phyloP scores from a whole-genome alignment of 2,329 filamentous ascomycete genomes.

The Drechslerella stenobrocha region DNA sequence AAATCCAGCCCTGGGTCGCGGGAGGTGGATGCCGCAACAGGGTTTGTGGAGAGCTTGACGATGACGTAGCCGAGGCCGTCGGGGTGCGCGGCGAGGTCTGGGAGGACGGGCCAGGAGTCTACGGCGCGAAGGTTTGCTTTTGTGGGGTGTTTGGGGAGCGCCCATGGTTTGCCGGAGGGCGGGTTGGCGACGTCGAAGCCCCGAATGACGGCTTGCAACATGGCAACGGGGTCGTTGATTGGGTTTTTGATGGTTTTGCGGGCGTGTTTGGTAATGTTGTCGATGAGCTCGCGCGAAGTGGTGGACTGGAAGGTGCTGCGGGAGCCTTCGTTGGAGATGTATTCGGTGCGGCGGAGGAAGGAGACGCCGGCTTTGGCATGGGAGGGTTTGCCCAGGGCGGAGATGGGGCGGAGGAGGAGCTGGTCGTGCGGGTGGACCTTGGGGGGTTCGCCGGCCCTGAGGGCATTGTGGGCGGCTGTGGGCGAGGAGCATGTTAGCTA shows the following conservation, averaged over 20 bases:
- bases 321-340: slow-evolving; percentile 68
- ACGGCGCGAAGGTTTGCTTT: slow-evolving; percentile 60
- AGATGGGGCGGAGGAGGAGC: slow-evolving; percentile 77
- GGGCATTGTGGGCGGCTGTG: slow-evolving; percentile 63
- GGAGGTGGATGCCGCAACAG: slow-evolving; percentile 63
- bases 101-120: slow-evolving; percentile 65
- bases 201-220: slow-evolving; percentile 60
- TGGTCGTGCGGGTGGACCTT: slow-evolving; percentile 81
- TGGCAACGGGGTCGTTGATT: slow-evolving; percentile 60
- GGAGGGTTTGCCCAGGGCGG: slow-evolving; percentile 79
- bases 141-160: slow-evolving; percentile 53
- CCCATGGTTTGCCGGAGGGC: slow-evolving; percentile 50
- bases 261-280: slow-evolving; percentile 57
- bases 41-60: slow-evolving; percentile 70
- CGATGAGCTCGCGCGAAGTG: slow-evolving; percentile 61
- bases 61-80: slow-evolving; percentile 71
- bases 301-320: slow-evolving; percentile 61
- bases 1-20: slow-evolving; percentile 62
- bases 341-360: slow-evolving; percentile 94
- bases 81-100: slow-evolving; percentile 70
- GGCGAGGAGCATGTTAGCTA: slow-evolving; percentile 33
- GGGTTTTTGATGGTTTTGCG: slow-evolving; percentile 56
- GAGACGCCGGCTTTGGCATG: slow-evolving; percentile 71
- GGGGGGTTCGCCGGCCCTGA: slow-evolving; percentile 74
- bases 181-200: slow-evolving; percentile 65